phyloP scores from a whole-genome alignment of 495 filamentous ascomycete species.

The Aspergillus biplanus region DNA sequence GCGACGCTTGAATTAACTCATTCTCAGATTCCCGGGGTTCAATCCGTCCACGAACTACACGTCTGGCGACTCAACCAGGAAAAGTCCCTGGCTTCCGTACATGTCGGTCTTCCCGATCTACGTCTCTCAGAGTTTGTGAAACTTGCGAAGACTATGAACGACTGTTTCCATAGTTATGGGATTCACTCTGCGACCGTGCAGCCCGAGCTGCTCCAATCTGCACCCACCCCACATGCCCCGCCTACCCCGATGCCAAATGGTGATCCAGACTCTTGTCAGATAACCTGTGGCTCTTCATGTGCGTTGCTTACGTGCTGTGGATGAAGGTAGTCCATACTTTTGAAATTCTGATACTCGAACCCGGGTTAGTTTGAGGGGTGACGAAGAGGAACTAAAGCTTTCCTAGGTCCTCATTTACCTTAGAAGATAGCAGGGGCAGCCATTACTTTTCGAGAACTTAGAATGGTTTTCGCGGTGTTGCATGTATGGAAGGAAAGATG shows the following conservation, averaged over 20 bases:
- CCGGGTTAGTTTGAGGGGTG: no score
- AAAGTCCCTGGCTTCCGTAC: conserved; percentile 53
- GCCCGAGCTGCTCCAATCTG: conserved; percentile 36
- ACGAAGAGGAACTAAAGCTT: no score
- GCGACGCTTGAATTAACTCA: background rate
- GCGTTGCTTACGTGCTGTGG: conserved; percentile 42
- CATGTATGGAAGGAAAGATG: no score
- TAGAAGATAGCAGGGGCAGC: no score
- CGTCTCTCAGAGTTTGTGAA: conserved; percentile 41
- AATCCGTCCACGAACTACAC: conserved; percentile 54
- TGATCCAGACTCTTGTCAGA: conserved; percentile 31
- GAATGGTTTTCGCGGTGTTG: no score
- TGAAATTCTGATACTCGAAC: no score
- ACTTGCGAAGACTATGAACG: conserved; percentile 46
- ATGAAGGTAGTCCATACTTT: background rate
- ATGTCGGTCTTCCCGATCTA: conserved; percentile 44
- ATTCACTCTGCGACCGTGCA: conserved; percentile 55
- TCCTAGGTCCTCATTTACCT: no score
- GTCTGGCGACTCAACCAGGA: conserved; percentile 57
- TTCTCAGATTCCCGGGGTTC: conserved; percentile 45
- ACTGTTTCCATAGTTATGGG: conserved; percentile 58
- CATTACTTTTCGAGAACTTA: no score
- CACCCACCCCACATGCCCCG: background rate
- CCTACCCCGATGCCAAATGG: background rate
- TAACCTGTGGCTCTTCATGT: conserved; percentile 37